Evolutionary conservation across 73 alveolate species (phyloP), one percentile per base, ranked within the genome.

Genomic region (Paramecium primaurelia): DNA sequence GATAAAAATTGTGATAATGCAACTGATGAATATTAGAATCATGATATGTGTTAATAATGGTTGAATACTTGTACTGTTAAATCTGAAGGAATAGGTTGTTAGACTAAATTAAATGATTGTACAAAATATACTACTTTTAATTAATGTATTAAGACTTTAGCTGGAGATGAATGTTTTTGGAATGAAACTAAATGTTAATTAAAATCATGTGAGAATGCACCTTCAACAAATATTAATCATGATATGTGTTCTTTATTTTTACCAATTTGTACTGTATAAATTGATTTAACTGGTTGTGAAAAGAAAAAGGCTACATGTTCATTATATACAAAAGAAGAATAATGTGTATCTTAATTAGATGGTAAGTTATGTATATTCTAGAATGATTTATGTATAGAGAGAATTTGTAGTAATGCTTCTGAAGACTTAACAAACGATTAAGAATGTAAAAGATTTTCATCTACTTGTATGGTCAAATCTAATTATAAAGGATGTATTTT

Each of bases 1-100:
- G 34, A 25, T 22, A 42, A 42, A 20, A 47, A 25, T 45, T 80
- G 91, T 80, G 91, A 42, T 44, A 80, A 40, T 80, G 91, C 91
- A 20, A 9, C 84, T 14, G 45, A 26, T 44, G 58, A 59, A 4
- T 44, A 45, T 12, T 16, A 10, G 1, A 80, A 10, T 44, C 91
- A 80, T 44, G 30, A 45, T 11, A 9, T 1, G 7, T 80, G 91
- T 80, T 36, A 80, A 47, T 3, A 12, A 6, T 80, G 32, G 49
- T 8, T 18, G 12, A 9, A 26, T 44, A n/a, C 22, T 0, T 80
- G 91, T 18, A 80, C 91, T 4, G 10, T 47, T 8, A 73, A 73
- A 73, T 1, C 47, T 11, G 87, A 28, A 2, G 91, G 87, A 73
- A 22, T 36, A 14, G 40, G 87, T 73, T 34, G 34, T 12, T 34